Base-by-base conservation (phyloP, 164 flowering plant species). In the Annona cherimola region DNA sequence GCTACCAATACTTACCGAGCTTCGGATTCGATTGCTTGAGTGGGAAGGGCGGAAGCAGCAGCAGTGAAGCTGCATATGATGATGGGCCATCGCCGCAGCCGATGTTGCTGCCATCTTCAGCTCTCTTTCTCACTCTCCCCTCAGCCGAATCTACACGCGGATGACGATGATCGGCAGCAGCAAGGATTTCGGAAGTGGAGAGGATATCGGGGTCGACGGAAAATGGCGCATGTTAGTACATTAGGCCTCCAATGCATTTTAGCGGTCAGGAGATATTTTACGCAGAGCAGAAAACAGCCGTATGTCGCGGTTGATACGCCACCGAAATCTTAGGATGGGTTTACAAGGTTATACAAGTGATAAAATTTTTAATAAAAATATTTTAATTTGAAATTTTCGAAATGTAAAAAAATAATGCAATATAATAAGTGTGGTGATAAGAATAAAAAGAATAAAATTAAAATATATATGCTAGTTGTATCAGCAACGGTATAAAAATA, bases 1-100 rank as follows among this genome's bases (percentile, higher is more conserved):
- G 45, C 63, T 71, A 66, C 59, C 73, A 70, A 80, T 44, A 20
- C 4, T n/a, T n/a, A n/a, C 8, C 7, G 63, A n/a, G 63, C 42
- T 41, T 14, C 42, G 40, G 67, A 40, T 64, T 40, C 43, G 44
- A 44, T 19, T 64, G 11, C 6, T 14, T 11, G 40, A 35, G 66
- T 44, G 82, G 2, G 81, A 71, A 50, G 77, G 63, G 19, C 80
- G 80, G 19, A 67, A 69, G 62, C 76, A 83, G 79, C 72, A 79
- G 70, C 44, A 72, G 77, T 70, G 76, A 62, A 81, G 78, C 59
- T 82, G 88, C 55, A 82, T 75, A 75, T 83, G 85, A 68, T 35
- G 14, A 62, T 62, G 42, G 40, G 65, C 12, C 4, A 41, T 41
- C 41, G 9, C 3, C 20, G 14, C 39, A n/a, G 64, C 35, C 26